phyloP scores from a whole-genome alignment of 225 moss, liverwort and hornwort species.

The Physcomitrellopsis africana region DNA sequence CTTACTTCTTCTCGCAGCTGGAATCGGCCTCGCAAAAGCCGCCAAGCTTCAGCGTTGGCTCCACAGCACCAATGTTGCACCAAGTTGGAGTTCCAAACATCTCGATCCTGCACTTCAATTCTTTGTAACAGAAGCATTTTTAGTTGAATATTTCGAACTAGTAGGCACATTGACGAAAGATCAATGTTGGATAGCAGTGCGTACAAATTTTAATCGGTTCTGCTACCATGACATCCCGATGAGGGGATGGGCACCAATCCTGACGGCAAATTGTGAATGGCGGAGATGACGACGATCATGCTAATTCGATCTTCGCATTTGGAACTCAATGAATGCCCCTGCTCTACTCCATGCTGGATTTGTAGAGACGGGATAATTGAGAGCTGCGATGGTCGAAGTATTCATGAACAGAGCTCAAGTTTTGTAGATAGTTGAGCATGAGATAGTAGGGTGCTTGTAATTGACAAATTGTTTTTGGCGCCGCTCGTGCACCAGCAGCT shows the following conservation, averaged over 20 bases:
- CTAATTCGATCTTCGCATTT: constrained; percentile 24
- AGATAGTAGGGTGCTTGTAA: constrained; percentile 17
- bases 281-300: constrained; percentile 15
- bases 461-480: constrained; percentile 12
- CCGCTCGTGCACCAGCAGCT: constrained; percentile 9
- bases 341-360: too few species aligned
- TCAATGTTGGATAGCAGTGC: neutral
- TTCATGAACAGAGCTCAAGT: constrained; percentile 15
- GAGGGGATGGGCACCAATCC: constrained; percentile 38
- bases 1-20: constrained; percentile 9
- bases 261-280: constrained; percentile 35
- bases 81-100: constrained; percentile 26
- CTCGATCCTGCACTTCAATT: constrained; percentile 29
- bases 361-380: neutral
- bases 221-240: constrained; percentile 27
- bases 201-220: neutral
- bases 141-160: neutral
- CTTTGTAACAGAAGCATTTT: constrained; percentile 1
- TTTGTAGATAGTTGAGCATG: constrained; percentile 43
- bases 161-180: neutral
- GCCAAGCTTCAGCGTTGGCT: neutral
- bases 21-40: neutral
- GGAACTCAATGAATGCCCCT: constrained; percentile 23
- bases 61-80: neutral
- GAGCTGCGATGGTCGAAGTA: constrained; percentile 36